Percentiles rank a stretch among this genome's conserved stretches.
Evolutionary conservation across 1,284 basidiomycete genomes (phyloP).

Genomic region (Dichomitus squalens): DNA sequence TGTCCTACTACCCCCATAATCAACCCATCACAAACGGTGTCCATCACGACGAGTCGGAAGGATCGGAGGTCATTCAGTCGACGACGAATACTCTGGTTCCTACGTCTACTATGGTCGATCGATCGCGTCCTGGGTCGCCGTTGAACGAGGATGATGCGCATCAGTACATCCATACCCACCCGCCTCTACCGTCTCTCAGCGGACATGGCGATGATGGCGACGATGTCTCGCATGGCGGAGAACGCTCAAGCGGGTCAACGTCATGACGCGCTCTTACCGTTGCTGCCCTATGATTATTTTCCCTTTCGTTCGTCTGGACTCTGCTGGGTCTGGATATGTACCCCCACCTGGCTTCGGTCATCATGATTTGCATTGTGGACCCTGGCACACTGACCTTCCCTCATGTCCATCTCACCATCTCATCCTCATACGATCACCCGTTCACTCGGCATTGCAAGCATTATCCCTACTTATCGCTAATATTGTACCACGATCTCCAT

Average conservation of each 20-base stretch:
- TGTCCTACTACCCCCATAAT: conserved; percentile 81
- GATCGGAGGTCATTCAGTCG: conserved; percentile 36
- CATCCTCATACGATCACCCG: neutral
- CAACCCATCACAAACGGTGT: conserved; percentile 58
- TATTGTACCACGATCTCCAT: conserved; percentile 2
- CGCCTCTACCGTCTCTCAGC: conserved; percentile 20
- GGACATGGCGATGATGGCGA: conserved; percentile 8
- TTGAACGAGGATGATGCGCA: conserved; percentile 24
- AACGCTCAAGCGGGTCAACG: conserved; percentile 11
- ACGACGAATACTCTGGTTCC: conserved; percentile 47
- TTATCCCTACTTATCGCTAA: conserved; percentile 16
- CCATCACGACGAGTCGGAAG: conserved; percentile 44
- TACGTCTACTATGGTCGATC: conserved; percentile 48
- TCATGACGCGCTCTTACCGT: neutral
- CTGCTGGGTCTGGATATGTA: conserved; percentile 4
- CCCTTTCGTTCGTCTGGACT: conserved; percentile 17
- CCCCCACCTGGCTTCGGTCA: conserved; percentile 7
- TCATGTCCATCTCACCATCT: conserved; percentile 2
- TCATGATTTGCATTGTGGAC: conserved; percentile 14
- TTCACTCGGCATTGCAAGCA: neutral
- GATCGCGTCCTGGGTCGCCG: conserved; percentile 65
- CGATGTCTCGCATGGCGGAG: neutral
- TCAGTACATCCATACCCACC: conserved; percentile 16
- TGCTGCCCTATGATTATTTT: neutral
- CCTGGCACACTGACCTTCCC: neutral